These are phyloP conservation scores for Beauveria australis DNA, from an alignment of 2,329 filamentous ascomycete genomes.

Conservation along the genomic window DNA sequence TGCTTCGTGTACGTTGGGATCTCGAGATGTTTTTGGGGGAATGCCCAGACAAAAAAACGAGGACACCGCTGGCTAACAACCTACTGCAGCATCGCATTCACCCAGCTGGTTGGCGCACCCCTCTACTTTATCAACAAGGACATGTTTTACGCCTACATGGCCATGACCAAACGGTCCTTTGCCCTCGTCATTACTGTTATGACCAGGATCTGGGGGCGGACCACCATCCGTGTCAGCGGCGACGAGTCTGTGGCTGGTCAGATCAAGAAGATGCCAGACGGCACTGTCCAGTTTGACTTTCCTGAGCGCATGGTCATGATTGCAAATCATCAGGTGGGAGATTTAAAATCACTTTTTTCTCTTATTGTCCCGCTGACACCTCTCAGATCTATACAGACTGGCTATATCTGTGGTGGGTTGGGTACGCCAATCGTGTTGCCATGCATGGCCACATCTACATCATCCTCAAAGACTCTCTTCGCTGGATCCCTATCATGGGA, in stretches of 20 bases:
- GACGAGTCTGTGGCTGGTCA: conserved; percentile 73
- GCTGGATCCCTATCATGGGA: conserved; percentile 71
- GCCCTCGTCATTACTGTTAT: conserved; percentile 69
- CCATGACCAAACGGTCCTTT: conserved; percentile 77
- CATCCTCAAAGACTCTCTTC: conserved; percentile 80
- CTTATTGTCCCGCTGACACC: conserved; percentile 16
- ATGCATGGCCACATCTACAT: conserved; percentile 87
- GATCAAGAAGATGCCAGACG: conserved; percentile 60
- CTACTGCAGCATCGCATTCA: conserved; percentile 49
- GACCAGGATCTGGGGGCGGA: conserved; percentile 84
- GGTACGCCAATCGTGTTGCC: conserved; percentile 65
- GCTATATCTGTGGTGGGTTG: conserved; percentile 90
- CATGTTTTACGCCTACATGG: conserved; percentile 79
- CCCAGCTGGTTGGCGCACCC: conserved; percentile 68
- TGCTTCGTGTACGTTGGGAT: conserved; percentile 37
- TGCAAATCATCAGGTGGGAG: conserved; percentile 68
- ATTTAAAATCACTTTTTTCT: not conserved
- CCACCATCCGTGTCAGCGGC: conserved; percentile 72
- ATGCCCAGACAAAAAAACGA: not conserved
- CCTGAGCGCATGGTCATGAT: conserved; percentile 76
- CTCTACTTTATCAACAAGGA: conserved; percentile 69
- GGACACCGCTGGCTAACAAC: not conserved
- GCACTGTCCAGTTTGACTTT: conserved; percentile 69
- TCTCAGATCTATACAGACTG: conserved; percentile 74
- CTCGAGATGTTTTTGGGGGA: not conserved